Evolutionary conservation across 2,329 filamentous ascomycete species (phyloP).

Genomic region (Ophiostoma perfectum): DNA sequence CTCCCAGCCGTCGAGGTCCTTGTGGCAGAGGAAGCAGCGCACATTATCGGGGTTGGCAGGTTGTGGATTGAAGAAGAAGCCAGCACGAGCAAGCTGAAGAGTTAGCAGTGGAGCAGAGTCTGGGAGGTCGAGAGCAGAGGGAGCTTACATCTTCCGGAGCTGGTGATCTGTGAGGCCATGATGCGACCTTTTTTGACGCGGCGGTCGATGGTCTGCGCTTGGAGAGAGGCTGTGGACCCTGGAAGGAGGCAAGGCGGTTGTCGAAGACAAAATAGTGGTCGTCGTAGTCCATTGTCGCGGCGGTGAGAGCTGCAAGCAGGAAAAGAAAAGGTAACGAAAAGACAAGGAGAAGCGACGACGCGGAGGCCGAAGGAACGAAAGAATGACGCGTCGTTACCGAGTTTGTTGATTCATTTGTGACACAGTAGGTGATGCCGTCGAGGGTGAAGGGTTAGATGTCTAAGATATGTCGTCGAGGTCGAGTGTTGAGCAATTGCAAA

Average conservation of each 20-base stretch:
- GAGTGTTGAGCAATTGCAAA: not conserved
- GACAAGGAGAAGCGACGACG: not conserved
- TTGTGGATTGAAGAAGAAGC: constrained; percentile 82
- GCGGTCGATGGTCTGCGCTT: constrained; percentile 67
- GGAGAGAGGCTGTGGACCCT: constrained; percentile 53
- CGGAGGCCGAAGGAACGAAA: not conserved
- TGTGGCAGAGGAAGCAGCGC: constrained; percentile 79
- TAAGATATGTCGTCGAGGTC: not conserved
- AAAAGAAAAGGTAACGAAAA: not conserved
- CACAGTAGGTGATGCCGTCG: not conserved
- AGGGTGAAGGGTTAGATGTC: not conserved
- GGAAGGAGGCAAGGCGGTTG: constrained; percentile 76
- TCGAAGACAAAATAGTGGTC: constrained; percentile 59
- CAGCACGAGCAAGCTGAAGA: constrained; percentile 74
- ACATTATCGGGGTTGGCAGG: constrained; percentile 77
- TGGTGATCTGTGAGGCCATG: constrained; percentile 75
- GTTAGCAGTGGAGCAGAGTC: constrained; percentile 28
- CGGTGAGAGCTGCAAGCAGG: not conserved
- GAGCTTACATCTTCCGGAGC: constrained; percentile 56
- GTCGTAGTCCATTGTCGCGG: constrained; percentile 35
- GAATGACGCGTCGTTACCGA: constrained; percentile 18
- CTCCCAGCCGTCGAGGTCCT: constrained; percentile 88
- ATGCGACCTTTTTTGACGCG: constrained; percentile 54
- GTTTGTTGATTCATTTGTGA: constrained; percentile 12
- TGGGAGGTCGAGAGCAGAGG: constrained; percentile 27